Evolutionary conservation across 495 filamentous ascomycete genomes (phyloP).

Genomic region (Aspergillus baeticus): DNA sequence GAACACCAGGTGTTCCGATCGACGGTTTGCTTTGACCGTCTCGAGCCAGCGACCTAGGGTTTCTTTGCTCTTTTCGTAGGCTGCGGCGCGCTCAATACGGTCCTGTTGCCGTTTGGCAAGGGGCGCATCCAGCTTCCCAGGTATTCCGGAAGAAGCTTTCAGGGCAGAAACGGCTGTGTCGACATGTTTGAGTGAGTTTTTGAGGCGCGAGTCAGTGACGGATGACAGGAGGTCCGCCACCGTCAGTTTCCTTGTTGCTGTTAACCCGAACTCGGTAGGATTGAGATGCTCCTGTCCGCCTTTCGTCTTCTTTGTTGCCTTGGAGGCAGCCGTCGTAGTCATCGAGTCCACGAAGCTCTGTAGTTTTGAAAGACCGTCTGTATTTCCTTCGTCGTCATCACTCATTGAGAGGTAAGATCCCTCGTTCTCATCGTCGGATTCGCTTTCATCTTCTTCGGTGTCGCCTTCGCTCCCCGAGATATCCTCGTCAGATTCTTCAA

Average conservation of each 20-base stretch:
- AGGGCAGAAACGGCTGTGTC: constrained; percentile 46
- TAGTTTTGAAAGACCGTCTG: constrained; percentile 59
- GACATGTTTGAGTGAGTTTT: constrained; percentile 73
- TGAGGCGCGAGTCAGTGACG: constrained; percentile 71
- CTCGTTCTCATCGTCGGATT: constrained; percentile 46
- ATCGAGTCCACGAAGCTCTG: constrained; percentile 72
- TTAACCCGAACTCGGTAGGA: constrained; percentile 58
- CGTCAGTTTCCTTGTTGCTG: constrained; percentile 70
- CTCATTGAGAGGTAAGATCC: constrained; percentile 44
- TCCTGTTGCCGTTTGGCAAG: constrained; percentile 89
- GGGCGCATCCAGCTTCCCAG: constrained; percentile 78
- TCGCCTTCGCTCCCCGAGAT: constrained; percentile 29
- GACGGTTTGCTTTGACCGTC: constrained; percentile 89
- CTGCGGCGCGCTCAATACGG: constrained; percentile 75
- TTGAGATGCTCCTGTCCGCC: constrained; percentile 48
- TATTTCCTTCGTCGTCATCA: constrained; percentile 60
- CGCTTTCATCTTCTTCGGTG: constrained; percentile 21
- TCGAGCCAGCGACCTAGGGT: constrained; percentile 88
- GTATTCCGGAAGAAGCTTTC: constrained; percentile 51
- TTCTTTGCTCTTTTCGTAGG: constrained; percentile 89
- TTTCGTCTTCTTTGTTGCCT: constrained; percentile 26
- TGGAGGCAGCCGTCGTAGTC: constrained; percentile 35
- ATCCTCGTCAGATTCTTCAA: constrained; percentile 36
- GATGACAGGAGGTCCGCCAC: constrained; percentile 73
- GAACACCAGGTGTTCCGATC: constrained; percentile 90